phyloP scores from a whole-genome alignment of 2,329 filamentous ascomycete species.

The Trichoderma sp. region DNA sequence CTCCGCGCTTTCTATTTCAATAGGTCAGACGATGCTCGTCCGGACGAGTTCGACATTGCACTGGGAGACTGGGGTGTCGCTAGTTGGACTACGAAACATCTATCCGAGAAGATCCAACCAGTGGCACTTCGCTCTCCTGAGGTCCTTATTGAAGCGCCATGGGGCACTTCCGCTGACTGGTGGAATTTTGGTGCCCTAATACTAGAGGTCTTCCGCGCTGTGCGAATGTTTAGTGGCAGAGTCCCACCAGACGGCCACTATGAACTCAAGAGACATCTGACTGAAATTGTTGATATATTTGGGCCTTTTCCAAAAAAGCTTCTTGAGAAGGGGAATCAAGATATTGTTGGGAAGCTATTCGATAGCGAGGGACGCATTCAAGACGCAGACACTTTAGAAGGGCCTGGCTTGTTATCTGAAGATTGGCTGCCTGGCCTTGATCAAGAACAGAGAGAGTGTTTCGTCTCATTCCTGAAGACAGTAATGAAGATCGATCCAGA shows the following conservation, averaged over 20 bases:
- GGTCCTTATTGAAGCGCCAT: constrained; percentile 13
- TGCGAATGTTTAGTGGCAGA: constrained; percentile 12
- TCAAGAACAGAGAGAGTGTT: neutral
- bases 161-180: constrained; percentile 4
- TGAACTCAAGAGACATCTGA: neutral
- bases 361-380: neutral
- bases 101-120: neutral
- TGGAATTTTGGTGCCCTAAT: neutral
- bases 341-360: neutral
- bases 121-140: constrained; percentile 6
- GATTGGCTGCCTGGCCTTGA: neutral
- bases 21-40: neutral
- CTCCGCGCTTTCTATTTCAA: neutral
- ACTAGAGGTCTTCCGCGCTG: neutral
- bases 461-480: neutral
- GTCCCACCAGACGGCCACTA: neutral
- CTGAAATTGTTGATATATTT: neutral
- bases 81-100: constrained; percentile 3
- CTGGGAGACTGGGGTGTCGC: neutral
- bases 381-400: neutral
- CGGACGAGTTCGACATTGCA: neutral
- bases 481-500: constrained; percentile 16
- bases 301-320: neutral
- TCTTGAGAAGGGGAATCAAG: constrained; percentile 1
- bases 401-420: neutral